Percentiles rank a stretch among this genome's conserved stretches.
Conservation (phyloP, 371 early-diverging fungal genomes). For the Furculomyces boomerangus region DNA sequence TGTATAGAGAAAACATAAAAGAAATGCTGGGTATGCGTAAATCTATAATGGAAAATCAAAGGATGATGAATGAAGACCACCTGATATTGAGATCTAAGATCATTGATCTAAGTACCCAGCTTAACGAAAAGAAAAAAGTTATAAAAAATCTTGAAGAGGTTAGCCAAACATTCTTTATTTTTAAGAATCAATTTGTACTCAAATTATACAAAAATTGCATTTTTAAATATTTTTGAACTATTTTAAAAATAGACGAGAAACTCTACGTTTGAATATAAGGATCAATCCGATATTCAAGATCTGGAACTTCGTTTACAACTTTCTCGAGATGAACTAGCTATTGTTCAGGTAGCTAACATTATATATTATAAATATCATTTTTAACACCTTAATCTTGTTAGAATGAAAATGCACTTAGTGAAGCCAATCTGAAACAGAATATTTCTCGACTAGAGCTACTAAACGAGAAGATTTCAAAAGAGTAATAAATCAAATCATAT, state of each 20-base stretch:
- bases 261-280: not conserved
- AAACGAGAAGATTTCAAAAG: not conserved
- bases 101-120: slow-evolving; percentile 14
- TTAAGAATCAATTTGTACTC: not conserved
- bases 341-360: not conserved
- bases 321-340: not conserved
- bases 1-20: slow-evolving; percentile 20
- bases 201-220: too few species aligned
- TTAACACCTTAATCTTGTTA: not conserved
- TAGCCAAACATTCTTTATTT: not conserved
- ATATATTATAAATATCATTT: not conserved
- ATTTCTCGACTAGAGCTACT: not conserved
- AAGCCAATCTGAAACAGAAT: not conserved
- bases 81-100: slow-evolving; percentile 19
- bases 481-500: not conserved
- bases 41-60: slow-evolving; percentile 12
- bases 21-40: slow-evolving; percentile 17
- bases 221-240: too few species aligned
- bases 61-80: slow-evolving; percentile 18
- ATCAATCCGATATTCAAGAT: not conserved
- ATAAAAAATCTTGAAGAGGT: not conserved
- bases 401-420: not conserved
- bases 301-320: not conserved
- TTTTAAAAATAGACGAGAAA: not conserved
- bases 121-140: slow-evolving; percentile 17